Conservation (phyloP, 495 filamentous ascomycete genomes). For the Penicillium parvum region DNA sequence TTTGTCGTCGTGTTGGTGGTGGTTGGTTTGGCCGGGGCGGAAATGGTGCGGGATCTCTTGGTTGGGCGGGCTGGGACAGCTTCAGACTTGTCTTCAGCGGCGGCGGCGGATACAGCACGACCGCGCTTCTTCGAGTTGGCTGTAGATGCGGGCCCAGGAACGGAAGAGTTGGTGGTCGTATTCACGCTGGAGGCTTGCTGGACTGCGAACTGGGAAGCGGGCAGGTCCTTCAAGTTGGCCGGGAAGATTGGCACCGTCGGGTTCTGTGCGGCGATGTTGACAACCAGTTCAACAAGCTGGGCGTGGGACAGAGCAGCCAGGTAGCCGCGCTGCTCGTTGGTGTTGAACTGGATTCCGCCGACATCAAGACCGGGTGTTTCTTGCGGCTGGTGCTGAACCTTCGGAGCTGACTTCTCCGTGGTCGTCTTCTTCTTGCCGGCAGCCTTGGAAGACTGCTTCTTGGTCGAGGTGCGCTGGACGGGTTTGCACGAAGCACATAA, state of each 20-base stretch:
- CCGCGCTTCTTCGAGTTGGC: neutral
- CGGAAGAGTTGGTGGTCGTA: neutral
- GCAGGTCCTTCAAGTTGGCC: slow-evolving; percentile 22
- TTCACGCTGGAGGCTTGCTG: neutral
- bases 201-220: slow-evolving; percentile 8
- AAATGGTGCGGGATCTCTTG: slow-evolving; percentile 6
- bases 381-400: slow-evolving; percentile 4
- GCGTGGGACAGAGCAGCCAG: slow-evolving; percentile 37
- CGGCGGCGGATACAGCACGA: neutral
- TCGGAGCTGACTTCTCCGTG: slow-evolving; percentile 6
- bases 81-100: neutral
- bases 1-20: neutral
- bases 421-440: too few relatives aligned
- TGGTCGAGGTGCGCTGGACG: slow-evolving; percentile 24
- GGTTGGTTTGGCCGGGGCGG: slow-evolving; percentile 3
- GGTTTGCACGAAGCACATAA: slow-evolving; percentile 67
- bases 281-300: slow-evolving; percentile 37
- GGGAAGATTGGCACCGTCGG: slow-evolving; percentile 41
- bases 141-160: neutral
- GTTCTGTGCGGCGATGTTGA: slow-evolving; percentile 30
- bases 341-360: slow-evolving; percentile 22
- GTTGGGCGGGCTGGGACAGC: neutral
- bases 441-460: slow-evolving; percentile 8
- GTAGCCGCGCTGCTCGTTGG: slow-evolving; percentile 38
- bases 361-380: slow-evolving; percentile 6